Percentiles rank a stretch among this genome's conserved stretches.
These are phyloP conservation scores for Tetrastigma voinierianum DNA, from an alignment of 164 flowering plant genomes.

Conservation along the genomic window DNA sequence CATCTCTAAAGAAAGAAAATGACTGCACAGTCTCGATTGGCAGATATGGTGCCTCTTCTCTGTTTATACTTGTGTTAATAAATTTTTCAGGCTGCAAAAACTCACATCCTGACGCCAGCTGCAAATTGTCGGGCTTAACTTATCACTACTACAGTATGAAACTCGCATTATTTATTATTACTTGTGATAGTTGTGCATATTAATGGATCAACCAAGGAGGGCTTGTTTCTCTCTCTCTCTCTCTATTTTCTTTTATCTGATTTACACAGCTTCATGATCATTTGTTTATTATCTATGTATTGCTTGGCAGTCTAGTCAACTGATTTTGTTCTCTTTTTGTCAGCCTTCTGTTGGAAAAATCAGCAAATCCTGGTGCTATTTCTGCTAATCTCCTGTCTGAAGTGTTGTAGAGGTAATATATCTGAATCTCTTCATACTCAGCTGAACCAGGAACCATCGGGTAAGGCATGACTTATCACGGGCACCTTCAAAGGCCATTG, in stretches of 20 bases:
- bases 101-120: constrained; percentile 95
- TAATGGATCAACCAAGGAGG: too few relatives aligned
- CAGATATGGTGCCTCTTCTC: background rate
- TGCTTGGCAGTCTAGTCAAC: constrained; percentile 1
- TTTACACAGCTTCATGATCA: background rate
- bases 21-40: too few relatives aligned
- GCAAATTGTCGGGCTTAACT: constrained; percentile 98
- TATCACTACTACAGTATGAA: constrained; percentile 93
- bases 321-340: constrained; percentile 5
- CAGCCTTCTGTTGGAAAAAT: constrained; percentile 42
- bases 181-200: constrained; percentile 82
- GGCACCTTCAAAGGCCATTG: constrained; percentile 82
- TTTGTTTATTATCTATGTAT: too few relatives aligned
- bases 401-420: constrained; percentile 71
- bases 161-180: constrained; percentile 98
- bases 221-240: too few relatives aligned
- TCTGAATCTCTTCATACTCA: constrained; percentile 73
- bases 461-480: constrained; percentile 85
- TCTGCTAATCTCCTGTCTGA: constrained; percentile 48
- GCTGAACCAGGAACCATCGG: constrained; percentile 74
- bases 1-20: too few relatives aligned
- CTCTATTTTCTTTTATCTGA: background rate
- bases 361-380: constrained; percentile 32
- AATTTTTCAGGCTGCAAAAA: constrained; percentile 72
- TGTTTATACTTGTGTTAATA: background rate